Percentiles rank a stretch among this genome's conserved stretches.
Evolutionary conservation across 2,329 filamentous ascomycete species (phyloP).

Genomic region (Hymenoscyphus fructigenus): DNA sequence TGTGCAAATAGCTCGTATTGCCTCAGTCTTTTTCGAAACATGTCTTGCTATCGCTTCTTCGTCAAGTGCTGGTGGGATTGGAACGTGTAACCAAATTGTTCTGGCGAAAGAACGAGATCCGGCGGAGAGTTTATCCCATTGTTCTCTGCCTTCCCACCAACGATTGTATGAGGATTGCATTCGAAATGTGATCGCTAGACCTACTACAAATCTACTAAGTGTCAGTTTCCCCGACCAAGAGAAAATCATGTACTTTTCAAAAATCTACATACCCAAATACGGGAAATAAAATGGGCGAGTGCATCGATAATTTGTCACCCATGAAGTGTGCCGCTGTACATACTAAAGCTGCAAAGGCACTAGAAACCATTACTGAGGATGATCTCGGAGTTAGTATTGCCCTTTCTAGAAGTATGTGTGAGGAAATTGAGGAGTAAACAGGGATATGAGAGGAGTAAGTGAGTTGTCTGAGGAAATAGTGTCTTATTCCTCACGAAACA

Average conservation of each 20-base stretch:
- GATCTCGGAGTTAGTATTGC: too few species aligned
- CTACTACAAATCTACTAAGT: slow-evolving; percentile 18
- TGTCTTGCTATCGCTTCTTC: not conserved
- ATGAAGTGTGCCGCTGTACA: slow-evolving; percentile 9
- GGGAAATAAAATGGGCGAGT: slow-evolving; percentile 21
- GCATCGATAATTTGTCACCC: slow-evolving; percentile 15
- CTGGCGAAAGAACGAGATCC: slow-evolving; percentile 20
- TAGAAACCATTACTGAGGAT: too few species aligned
- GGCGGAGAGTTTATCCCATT: slow-evolving; percentile 22
- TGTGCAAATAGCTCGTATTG: slow-evolving; percentile 8
- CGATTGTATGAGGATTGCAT: slow-evolving; percentile 23
- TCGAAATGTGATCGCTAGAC: slow-evolving; percentile 22
- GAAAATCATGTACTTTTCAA: too few species aligned
- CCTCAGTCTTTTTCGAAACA: slow-evolving; percentile 5
- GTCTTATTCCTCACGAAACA: too few species aligned
- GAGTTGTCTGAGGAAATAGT: too few species aligned
- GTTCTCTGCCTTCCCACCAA: slow-evolving; percentile 22
- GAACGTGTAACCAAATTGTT: slow-evolving; percentile 21
- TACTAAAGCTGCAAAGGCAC: slow-evolving; percentile 12
- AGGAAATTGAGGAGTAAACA: too few species aligned
- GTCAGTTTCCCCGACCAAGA: too few species aligned
- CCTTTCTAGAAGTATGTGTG: too few species aligned
- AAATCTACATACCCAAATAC: slow-evolving; percentile 16
- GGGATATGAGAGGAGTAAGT: too few species aligned
- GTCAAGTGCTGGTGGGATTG: slow-evolving; percentile 5